These are phyloP conservation scores for Trichaptum fuscoviolaceum DNA, from an alignment of 768 basidiomycete genomes.

Conservation along the genomic window DNA sequence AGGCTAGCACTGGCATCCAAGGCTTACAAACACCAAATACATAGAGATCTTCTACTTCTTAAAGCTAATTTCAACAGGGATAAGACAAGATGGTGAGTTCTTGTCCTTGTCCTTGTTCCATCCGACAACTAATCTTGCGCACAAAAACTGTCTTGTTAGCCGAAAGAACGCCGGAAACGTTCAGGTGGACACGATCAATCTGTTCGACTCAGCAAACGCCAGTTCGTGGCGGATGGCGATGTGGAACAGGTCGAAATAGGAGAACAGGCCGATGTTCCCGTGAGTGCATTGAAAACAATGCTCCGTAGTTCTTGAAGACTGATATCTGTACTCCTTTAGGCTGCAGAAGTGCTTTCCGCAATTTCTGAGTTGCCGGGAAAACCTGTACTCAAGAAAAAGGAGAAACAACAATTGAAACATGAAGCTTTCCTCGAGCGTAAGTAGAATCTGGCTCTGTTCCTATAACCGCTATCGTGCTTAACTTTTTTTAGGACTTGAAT, in stretches of 20 bases:
- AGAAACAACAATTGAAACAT: constrained; percentile 58
- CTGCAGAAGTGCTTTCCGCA: constrained; percentile 37
- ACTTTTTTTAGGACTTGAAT: constrained; percentile 39
- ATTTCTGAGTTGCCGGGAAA: constrained; percentile 23
- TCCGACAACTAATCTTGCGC: neutral
- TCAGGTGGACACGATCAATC: constrained; percentile 45
- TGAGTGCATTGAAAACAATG: constrained; percentile 24
- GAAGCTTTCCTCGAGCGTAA: constrained; percentile 67
- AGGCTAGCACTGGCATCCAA: too few relatives aligned
- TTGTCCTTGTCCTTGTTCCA: neutral
- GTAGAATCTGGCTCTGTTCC: constrained; percentile 3
- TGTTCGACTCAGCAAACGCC: constrained; percentile 41
- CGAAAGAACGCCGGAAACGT: constrained; percentile 36
- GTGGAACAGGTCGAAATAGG: constrained; percentile 46
- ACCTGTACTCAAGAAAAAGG: constrained; percentile 50
- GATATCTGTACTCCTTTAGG: constrained; percentile 24
- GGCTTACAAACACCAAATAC: too few relatives aligned
- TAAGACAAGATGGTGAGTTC: neutral
- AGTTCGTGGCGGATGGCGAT: constrained; percentile 44
- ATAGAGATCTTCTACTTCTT: neutral
- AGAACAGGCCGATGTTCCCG: constrained; percentile 34
- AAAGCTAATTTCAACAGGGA: neutral
- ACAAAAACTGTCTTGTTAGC: constrained; percentile 6
- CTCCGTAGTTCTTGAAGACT: constrained; percentile 8
- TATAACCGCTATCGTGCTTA: neutral